Conservation (phyloP, 495 filamentous ascomycete genomes). For the Neurospora sp. region DNA sequence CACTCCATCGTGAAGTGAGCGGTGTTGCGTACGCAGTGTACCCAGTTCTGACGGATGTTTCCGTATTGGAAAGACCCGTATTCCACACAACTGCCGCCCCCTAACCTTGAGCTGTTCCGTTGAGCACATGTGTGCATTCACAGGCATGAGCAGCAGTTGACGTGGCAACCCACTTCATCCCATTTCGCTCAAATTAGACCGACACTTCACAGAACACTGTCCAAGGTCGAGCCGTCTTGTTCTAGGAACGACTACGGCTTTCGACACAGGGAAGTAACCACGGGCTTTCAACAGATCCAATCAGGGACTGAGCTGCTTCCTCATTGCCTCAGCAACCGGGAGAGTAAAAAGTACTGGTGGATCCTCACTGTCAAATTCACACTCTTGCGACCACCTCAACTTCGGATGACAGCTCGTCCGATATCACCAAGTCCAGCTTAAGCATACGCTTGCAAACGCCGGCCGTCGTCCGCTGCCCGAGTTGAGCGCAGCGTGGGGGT, state of each 20-base stretch:
- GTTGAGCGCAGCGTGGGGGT: too few species aligned
- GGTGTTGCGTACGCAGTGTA: background rate
- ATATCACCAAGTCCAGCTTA: background rate
- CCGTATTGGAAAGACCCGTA: background rate
- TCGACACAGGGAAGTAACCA: background rate
- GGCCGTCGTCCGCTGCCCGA: background rate
- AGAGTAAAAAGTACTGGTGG: background rate
- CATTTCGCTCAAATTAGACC: background rate
- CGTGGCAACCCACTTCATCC: background rate
- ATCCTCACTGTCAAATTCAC: background rate
- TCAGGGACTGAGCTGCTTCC: background rate
- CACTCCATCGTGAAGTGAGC: background rate
- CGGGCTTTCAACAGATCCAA: background rate
- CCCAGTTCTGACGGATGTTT: background rate
- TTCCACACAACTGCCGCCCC: background rate
- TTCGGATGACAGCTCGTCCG: background rate
- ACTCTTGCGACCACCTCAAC: background rate
- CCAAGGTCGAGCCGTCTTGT: background rate
- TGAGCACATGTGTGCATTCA: background rate
- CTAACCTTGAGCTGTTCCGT: background rate
- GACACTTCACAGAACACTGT: background rate
- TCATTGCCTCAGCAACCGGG: background rate
- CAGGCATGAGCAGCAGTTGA: background rate
- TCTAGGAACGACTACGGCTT: background rate
- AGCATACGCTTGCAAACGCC: background rate